Conservation (phyloP, 257 asterid genomes). For the Lycium ferocissimum region DNA sequence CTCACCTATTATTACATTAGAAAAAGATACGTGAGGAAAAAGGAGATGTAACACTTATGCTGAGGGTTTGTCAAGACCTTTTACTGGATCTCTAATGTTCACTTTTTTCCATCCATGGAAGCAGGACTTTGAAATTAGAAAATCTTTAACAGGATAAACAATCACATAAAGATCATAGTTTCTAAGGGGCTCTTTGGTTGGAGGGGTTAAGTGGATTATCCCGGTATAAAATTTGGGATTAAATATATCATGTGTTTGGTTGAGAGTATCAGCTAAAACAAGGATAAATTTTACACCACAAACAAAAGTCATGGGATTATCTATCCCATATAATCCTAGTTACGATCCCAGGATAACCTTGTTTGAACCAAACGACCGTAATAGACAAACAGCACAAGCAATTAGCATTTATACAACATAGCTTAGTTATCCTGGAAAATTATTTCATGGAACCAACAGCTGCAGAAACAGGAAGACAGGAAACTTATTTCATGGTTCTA, state of each 20-base stretch:
- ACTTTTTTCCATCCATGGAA: slow-evolving; percentile 22
- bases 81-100: slow-evolving; percentile 25
- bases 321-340: no score
- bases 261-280: no score
- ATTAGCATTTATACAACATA: background rate
- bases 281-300: no score
- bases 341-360: no score
- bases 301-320: no score
- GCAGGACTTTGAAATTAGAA: background rate
- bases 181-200: background rate
- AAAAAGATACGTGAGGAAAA: background rate
- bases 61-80: slow-evolving; percentile 14
- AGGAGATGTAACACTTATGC: slow-evolving; percentile 19
- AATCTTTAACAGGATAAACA: slow-evolving; percentile 8
- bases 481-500: slow-evolving; percentile 2
- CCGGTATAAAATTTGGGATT: no score
- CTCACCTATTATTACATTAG: background rate
- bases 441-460: slow-evolving; percentile 21
- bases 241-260: no score
- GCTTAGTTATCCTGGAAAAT: slow-evolving; percentile 21
- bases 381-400: slow-evolving; percentile 8
- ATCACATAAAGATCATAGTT: slow-evolving; percentile 1
- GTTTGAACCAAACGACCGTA: no score
- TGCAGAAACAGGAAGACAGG: background rate
- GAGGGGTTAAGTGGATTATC: no score